Base-by-base conservation (phyloP, 106 monocot species). In the Acorus gramineus region DNA sequence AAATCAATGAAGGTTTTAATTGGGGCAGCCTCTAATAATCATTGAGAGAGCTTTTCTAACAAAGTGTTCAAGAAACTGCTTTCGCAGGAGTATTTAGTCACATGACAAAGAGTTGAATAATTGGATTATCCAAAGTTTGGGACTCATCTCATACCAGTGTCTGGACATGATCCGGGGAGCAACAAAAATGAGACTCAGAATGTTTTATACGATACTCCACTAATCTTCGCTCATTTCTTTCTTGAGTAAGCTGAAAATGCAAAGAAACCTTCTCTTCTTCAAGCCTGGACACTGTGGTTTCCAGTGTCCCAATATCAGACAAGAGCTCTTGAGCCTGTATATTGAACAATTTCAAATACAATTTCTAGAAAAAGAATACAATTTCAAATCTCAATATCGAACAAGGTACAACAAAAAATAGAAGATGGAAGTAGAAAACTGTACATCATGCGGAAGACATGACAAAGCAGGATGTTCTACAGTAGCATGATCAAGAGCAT, bases 211-310 rank as follows among this genome's bases (percentile, higher is more conserved):
- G 78, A 69, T 84, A 87, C 73, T 85, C 84, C 10, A 64, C 71
- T 64, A 96, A 76, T 44, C 76, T 80, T 61, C 90, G 75, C 66
- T 96, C 90, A 72, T 87, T 87, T 83, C 95, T 82, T 81, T 90
- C 95, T 64, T 91, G 95, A 71, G 87, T 85, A 48, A 96, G 76
- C 69, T 91, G 87, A 69, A 69, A 85, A 72, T 87, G 84, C 73
- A 91, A 75, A 65, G 80, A 80, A 5, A 76, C 62, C 45, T 79
- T 71, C 68, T 91, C 87, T 71, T 87, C 84, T 78, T 90, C 90
- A 8, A 96, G 84, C 67, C 64, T 83, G 49, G 65, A 65, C 63
- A 87, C 61, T 53, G 78, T 66, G 14, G 10, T 62, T 70, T 96
- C 85, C 58, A 91, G 65, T 56, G 49, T 77, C 55, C 73, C 66